These are phyloP conservation scores for Pichia sp. DNA, from an alignment of 1,139 yeast species.

Conservation along the genomic window DNA sequence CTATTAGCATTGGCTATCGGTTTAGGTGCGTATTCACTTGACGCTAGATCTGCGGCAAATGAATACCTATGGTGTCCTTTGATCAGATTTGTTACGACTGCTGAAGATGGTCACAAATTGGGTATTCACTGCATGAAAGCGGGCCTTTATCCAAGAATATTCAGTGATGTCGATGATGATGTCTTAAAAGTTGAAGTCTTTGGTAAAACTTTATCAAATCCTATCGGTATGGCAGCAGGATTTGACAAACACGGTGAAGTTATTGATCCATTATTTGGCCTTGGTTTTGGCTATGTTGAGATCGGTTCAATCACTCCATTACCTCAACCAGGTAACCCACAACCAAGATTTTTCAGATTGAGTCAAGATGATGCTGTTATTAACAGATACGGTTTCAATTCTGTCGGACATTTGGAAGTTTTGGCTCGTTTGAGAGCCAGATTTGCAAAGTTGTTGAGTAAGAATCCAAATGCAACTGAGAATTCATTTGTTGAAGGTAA, in stretches of 20 bases:
- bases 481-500: conserved; percentile 59
- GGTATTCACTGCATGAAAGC: conserved; percentile 65
- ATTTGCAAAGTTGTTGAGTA: conserved; percentile 32
- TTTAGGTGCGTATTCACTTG: conserved; percentile 32
- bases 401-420: conserved; percentile 77
- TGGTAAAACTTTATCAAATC: conserved; percentile 57
- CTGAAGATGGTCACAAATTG: conserved; percentile 74
- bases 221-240: conserved; percentile 94
- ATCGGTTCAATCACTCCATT: conserved; percentile 89
- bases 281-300: conserved; percentile 87
- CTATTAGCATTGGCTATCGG: conserved; percentile 21
- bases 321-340: conserved; percentile 91
- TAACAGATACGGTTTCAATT: conserved; percentile 91
- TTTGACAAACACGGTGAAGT: conserved; percentile 92
- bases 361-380: conserved; percentile 84
- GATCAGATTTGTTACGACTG: conserved; percentile 63
- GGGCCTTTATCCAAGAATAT: conserved; percentile 58
- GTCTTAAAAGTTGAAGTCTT: conserved; percentile 54
- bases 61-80: conserved; percentile 75
- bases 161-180: conserved; percentile 46
- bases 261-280: conserved; percentile 68
- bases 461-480: conserved; percentile 29
- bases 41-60: conserved; percentile 77
- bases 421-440: conserved; percentile 57
- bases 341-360: conserved; percentile 82